These are phyloP conservation scores for Amanita pallidorosea DNA, from an alignment of 768 basidiomycete genomes.

Conservation along the genomic window DNA sequence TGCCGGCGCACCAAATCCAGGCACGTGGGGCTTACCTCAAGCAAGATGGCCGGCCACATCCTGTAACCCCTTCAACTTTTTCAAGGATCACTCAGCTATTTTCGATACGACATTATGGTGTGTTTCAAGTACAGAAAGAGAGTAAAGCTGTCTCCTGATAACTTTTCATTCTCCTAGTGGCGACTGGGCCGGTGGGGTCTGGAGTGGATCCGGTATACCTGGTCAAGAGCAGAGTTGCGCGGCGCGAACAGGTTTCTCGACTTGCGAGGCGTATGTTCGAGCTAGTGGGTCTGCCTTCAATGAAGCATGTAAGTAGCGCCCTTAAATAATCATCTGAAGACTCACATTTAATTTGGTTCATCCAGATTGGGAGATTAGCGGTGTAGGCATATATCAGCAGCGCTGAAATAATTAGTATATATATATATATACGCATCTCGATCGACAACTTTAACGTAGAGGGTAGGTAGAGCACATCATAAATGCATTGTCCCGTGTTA, in stretches of 20 bases:
- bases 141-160: background rate
- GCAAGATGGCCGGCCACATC: constrained; percentile 68
- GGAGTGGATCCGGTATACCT: constrained; percentile 61
- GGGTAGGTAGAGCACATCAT: background rate
- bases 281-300: constrained; percentile 59
- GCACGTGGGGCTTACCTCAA: constrained; percentile 64
- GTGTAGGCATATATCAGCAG: constrained; percentile 61
- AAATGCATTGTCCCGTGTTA: background rate
- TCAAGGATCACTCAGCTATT: constrained; percentile 65
- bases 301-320: constrained; percentile 60
- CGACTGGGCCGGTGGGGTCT: constrained; percentile 83
- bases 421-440: background rate
- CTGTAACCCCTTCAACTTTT: constrained; percentile 74
- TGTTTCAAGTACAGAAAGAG: constrained; percentile 13
- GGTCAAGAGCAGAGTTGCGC: constrained; percentile 87
- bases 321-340: background rate
- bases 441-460: too few species aligned
- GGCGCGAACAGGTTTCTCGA: constrained; percentile 67
- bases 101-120: constrained; percentile 85
- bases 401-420: background rate
- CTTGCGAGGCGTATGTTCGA: constrained; percentile 70
- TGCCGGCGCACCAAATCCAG: constrained; percentile 62
- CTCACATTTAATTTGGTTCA: background rate
- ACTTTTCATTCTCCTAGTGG: constrained; percentile 35
- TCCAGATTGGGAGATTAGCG: constrained; percentile 74